A percentile compares a stretch with the other conserved stretches of the same genome.
Evolutionary conservation across 202 grass and related monocot genomes (phyloP).

Genomic region (Carex arenaria): DNA sequence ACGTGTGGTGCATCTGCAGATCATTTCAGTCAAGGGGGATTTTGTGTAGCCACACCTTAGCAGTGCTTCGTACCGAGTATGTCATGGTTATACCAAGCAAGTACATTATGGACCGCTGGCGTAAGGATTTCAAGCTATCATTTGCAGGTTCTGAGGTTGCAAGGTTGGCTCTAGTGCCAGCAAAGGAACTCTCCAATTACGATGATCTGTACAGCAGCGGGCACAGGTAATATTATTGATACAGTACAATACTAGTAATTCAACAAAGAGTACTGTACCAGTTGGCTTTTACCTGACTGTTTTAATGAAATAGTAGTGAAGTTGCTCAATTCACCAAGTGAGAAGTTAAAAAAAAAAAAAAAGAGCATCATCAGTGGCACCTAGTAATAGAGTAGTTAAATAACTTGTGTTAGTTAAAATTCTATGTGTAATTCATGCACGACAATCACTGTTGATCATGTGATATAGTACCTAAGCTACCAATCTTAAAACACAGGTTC

Average conservation of each 20-base stretch:
- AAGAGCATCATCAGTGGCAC: not conserved
- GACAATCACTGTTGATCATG: not conserved
- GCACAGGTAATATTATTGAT: slow-evolving; percentile 33
- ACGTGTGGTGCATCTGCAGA: slow-evolving; percentile 91
- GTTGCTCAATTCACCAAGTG: not conserved
- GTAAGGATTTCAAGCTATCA: slow-evolving; percentile 80
- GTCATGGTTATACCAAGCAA: slow-evolving; percentile 72
- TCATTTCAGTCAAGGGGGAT: slow-evolving; percentile 89
- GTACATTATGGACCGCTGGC: slow-evolving; percentile 90
- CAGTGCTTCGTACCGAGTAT: slow-evolving; percentile 78
- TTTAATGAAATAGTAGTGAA: not conserved
- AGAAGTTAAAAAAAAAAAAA: not conserved
- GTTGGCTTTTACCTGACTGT: not conserved
- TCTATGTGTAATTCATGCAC: not conserved
- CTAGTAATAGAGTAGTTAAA: not conserved
- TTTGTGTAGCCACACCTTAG: slow-evolving; percentile 79
- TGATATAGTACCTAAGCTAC: not conserved
- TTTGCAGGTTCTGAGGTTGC: slow-evolving; percentile 21
- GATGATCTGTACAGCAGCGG: slow-evolving; percentile 56
- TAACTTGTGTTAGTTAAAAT: not conserved
- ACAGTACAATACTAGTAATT: not conserved
- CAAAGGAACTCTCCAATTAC: slow-evolving; percentile 40
- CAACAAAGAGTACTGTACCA: not conserved
- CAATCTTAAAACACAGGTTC: slow-evolving; percentile 7
- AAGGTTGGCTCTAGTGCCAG: slow-evolving; percentile 1